Evolutionary conservation across 2,329 filamentous ascomycete genomes (phyloP).

Genomic region (Lasiodiplodia gonubiensis): DNA sequence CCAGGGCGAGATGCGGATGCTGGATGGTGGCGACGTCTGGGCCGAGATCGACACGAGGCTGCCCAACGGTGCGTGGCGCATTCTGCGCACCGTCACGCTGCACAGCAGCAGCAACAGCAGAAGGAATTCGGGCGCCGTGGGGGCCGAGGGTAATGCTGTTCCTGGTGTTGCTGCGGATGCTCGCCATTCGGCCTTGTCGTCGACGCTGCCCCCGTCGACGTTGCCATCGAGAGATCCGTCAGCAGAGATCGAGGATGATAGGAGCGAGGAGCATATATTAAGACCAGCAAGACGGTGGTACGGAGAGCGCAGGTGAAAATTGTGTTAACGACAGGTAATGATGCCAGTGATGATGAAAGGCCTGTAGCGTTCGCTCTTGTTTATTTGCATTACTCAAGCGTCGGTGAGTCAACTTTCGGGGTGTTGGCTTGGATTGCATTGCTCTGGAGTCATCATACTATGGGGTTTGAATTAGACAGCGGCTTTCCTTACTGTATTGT

Average conservation of each 20-base stretch:
- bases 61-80: background rate
- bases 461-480: background rate
- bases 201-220: background rate
- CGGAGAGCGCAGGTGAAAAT: background rate
- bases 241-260: background rate
- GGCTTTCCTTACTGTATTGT: background rate
- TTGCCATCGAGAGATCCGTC: background rate
- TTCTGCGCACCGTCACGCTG: slow-evolving; percentile 3
- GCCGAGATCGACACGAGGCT: background rate
- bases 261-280: slow-evolving; percentile 10
- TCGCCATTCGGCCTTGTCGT: background rate
- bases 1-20: background rate
- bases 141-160: background rate
- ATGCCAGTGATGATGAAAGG: background rate
- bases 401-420: background rate
- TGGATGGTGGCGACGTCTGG: slow-evolving; percentile 9
- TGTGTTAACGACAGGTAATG: background rate
- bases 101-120: background rate
- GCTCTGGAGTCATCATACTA: background rate
- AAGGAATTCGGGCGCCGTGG: background rate
- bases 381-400: background rate
- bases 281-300: background rate
- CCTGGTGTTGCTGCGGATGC: background rate
- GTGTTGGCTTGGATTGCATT: background rate
- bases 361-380: background rate